Percentiles rank a stretch among this genome's conserved stretches.
phyloP scores from a whole-genome alignment of 2,329 filamentous ascomycete species.

The Fusarium haematococcum region DNA sequence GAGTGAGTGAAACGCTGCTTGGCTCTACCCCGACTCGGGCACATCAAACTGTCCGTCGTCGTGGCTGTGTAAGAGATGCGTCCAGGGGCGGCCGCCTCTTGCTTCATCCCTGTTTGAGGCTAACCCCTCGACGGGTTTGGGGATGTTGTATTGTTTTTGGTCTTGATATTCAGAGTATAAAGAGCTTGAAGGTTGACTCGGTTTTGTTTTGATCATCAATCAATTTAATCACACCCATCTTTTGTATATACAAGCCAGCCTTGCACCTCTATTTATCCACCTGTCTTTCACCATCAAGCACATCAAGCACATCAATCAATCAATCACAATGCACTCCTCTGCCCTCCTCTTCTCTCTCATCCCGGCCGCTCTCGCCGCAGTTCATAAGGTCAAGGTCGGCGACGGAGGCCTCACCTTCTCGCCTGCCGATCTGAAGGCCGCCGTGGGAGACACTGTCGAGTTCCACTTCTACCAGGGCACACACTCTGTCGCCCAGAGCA shows the following conservation, averaged over 20 bases:
- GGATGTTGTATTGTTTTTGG: background rate
- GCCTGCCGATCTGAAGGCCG: slow-evolving; percentile 63
- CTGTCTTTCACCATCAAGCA: background rate
- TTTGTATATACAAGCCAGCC: slow-evolving; percentile 2
- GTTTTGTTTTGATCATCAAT: background rate
- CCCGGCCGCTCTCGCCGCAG: slow-evolving; percentile 9
- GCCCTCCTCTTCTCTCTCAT: slow-evolving; percentile 24
- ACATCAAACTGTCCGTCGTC: slow-evolving; percentile 30
- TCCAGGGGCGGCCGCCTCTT: slow-evolving; percentile 23
- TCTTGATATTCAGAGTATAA: background rate
- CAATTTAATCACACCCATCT: background rate
- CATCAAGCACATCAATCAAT: background rate
- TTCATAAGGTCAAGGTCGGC: slow-evolving; percentile 42
- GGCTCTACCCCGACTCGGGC: slow-evolving; percentile 14
- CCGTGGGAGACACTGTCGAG: slow-evolving; percentile 60
- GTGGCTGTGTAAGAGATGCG: slow-evolving; percentile 21
- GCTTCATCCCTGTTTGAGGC: slow-evolving; percentile 36
- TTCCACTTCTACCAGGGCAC: slow-evolving; percentile 62
- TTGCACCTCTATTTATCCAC: background rate
- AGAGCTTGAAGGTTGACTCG: background rate
- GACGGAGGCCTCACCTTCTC: slow-evolving; percentile 57
- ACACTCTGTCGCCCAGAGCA: slow-evolving; percentile 72
- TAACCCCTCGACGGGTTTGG: slow-evolving; percentile 5
- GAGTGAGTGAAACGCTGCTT: slow-evolving; percentile 8
- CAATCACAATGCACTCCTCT: slow-evolving; percentile 29